Evolutionary conservation across 1,284 basidiomycete genomes (phyloP), one percentile per base, ranked within the genome.

Genomic region (Mycosarcoma mackinlayi): DNA sequence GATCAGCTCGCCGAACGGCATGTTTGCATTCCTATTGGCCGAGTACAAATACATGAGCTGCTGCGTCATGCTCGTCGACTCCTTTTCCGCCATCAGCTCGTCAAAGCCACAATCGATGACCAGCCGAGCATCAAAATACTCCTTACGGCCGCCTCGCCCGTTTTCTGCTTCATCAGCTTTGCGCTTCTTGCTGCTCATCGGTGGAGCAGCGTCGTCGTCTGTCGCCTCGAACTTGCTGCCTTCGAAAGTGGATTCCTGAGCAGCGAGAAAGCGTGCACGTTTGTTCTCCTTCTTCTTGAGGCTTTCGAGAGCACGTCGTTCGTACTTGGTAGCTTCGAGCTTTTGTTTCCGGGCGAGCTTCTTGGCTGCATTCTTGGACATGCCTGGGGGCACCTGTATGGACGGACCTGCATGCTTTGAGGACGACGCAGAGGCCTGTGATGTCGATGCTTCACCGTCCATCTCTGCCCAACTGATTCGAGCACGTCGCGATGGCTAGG

Each of bases 51-150:
- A 96, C 30, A 89, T 89, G 51, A 98, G 85, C 83, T 98, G 96
- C 34, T 91, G 90, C 44, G 88, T 88, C 80, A 98, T 87, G 18
- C 93, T 96, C 63, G 86, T 88, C 63, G 95, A 87, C 86, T 98
- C 96, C 92, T 93, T 94, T 54, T 94, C 93, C 45, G 85, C 88
- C 96, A 98, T 98, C 84, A 91, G 86, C 44, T 93, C 89, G 83
- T 99, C 96, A 81, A 98, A 99, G 3, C 90, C 93, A 7, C 96
- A 86, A 84, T 99, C 96, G 25, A 98, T 84, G 19, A 96, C 88
- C 2, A 98, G 87, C 31, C 87, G 88, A 18, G 79, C 78, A 34
- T 57, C 52, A 78, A 93, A 94, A 24, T 81, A 86, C 55, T 72
- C 83, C 65, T 53, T 59, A 27, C 6, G 47, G 6, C 83, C 55